Percentiles rank a stretch among this genome's conserved stretches.
phyloP scores from a whole-genome alignment of 371 early-diverging fungal species.

The Rhizopus delemar region DNA sequence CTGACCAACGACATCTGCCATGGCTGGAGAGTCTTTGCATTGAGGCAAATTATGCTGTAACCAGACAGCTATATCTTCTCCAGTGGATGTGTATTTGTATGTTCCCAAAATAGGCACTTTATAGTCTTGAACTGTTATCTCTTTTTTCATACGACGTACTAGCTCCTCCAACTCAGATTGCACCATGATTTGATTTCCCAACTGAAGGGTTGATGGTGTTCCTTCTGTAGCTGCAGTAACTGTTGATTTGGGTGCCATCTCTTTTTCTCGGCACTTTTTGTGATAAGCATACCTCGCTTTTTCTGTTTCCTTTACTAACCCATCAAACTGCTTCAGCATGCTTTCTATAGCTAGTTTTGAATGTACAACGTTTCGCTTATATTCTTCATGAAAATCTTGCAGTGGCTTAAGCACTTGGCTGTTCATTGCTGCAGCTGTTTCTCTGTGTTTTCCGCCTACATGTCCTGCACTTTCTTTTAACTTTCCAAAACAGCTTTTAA shows the following conservation, averaged over 20 bases:
- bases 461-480: constrained; percentile 60
- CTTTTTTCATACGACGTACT: constrained; percentile 54
- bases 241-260: neutral
- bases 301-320: constrained; percentile 53
- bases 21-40: constrained; percentile 61
- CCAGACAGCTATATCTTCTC: constrained; percentile 73
- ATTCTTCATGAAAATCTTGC: constrained; percentile 58
- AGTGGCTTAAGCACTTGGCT: constrained; percentile 65
- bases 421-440: constrained; percentile 55
- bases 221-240: no score
- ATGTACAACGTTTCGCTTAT: constrained; percentile 52
- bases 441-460: constrained; percentile 60
- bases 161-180: constrained; percentile 35
- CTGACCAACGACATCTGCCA: constrained; percentile 72
- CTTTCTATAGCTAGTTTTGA: constrained; percentile 66
- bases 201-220: constrained; percentile 8
- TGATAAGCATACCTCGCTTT: constrained; percentile 48
- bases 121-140: constrained; percentile 64
- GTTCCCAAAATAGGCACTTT: constrained; percentile 72
- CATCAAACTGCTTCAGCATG: constrained; percentile 58
- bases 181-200: constrained; percentile 39
- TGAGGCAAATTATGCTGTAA: constrained; percentile 64
- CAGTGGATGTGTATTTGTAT: constrained; percentile 67
- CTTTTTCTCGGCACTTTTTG: constrained; percentile 45
- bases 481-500: constrained; percentile 65